Evolutionary conservation across 495 filamentous ascomycete species (phyloP), one percentile per base, ranked within the genome.

Genomic region (Jackrogersella minutella): DNA sequence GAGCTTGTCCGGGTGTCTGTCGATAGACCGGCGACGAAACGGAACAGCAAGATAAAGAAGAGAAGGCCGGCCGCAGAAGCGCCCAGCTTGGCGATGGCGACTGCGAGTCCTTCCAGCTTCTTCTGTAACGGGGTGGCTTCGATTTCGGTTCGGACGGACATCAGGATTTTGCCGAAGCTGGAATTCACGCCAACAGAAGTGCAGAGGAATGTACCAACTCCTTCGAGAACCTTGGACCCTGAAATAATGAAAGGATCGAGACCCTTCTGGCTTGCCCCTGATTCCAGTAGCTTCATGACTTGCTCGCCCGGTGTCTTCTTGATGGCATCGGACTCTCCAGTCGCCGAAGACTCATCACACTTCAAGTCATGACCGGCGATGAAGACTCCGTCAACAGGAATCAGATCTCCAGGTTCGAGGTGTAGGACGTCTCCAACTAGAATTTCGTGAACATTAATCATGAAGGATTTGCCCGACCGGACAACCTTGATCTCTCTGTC

Each of bases 401-500:
- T 84, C 71, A 97, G 82, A 71, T 97, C 93, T 59, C 93, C 93
- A n/a, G 92, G 88, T 73, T 96, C 91, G 24, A 97, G 75, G 64
- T 90, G 85, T 63, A 96, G 82, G 16, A 97, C 84, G 72, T 97
- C 93, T 34, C 93, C 93, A 14, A 90, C 93, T 4, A 93, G 80
- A 31, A 97, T 75, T 66, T 96, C 91, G 70, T 90, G 85, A 31
- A 97, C 85, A 0, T 89, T 92, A 30, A 97, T 88, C 76, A 92
- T 89, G 41, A 81, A 80, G 0, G 87, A 89, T 69, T 85, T 89
- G 40, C 92, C 92, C 2, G 90, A 93, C 13, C 92, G 88, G 39
- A 90, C 82, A 14, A 91, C 86, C 62, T 92, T 93, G 58, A 96
- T 84, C 30, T 81, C 71, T 43, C 91, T 82, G 69, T 91, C 84